These are phyloP conservation scores for Coemansia sp. DNA, from an alignment of 371 early-diverging fungal genomes.

Conservation along the genomic window DNA sequence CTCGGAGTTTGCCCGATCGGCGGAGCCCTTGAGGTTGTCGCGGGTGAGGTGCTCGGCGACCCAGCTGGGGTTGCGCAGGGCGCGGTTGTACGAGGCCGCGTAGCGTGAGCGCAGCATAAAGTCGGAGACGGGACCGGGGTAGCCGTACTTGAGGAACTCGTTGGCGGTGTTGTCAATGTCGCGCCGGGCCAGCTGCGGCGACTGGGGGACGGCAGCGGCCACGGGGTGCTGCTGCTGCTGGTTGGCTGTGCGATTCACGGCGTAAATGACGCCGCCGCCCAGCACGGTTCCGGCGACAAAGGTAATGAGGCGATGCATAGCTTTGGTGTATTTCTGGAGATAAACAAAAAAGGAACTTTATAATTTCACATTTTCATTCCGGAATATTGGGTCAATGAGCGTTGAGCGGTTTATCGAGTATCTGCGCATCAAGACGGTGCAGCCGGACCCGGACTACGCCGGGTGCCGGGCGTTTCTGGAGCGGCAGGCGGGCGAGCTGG, in stretches of 20 bases:
- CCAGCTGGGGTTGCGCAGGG: constrained; percentile 84
- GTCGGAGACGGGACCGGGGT: constrained; percentile 63
- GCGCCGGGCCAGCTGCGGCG: constrained; percentile 1
- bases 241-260: constrained; percentile 7
- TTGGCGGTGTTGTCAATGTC: constrained; percentile 3
- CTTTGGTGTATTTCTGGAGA: neutral
- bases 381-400: too few relatives aligned
- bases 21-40: constrained; percentile 58
- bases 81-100: constrained; percentile 69
- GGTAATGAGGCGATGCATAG: constrained; percentile 37
- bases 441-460: constrained; percentile 76
- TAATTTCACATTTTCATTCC: neutral
- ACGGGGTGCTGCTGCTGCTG: neutral
- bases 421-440: constrained; percentile 75
- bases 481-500: constrained; percentile 64
- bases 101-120: constrained; percentile 59
- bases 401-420: constrained; percentile 73
- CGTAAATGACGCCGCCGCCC: constrained; percentile 43
- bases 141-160: constrained; percentile 41
- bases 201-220: neutral
- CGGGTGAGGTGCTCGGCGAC: constrained; percentile 73
- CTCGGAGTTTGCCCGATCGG: constrained; percentile 58
- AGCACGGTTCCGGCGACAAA: constrained; percentile 40
- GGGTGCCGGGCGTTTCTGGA: constrained; percentile 58
- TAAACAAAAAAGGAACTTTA: neutral